Base-by-base conservation (phyloP, 1,284 basidiomycete genomes). In the Testicularia cyperi region DNA sequence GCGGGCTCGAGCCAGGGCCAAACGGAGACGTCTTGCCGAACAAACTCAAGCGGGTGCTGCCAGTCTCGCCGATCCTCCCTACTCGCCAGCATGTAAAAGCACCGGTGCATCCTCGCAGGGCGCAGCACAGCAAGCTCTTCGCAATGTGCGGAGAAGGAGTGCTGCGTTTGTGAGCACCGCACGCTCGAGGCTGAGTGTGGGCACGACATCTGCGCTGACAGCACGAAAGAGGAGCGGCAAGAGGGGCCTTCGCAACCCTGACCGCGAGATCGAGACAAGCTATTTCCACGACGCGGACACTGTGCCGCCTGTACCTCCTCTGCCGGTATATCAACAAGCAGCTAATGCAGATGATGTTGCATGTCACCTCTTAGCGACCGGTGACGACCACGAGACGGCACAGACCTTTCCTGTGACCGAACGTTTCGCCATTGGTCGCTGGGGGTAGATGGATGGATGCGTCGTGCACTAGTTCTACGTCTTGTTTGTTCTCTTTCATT, bases 251-350 rank as follows among this genome's bases (percentile, higher is more conserved):
- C 46, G 42, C 9, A 48, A 46, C 15, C 5, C 37, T 4, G 40
- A 54, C 0, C 31, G 21, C 0, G 37, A 52, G 5, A 27, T 51
- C 13, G 23, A 33, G 19, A 46, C 48, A 2, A 42, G 42, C 29
- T 61, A 61, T 18, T 38, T 54, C 12, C 34, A 54, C 15, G 57
- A 61, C 16, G 29, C 31, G 3, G 24, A 24, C 0, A 40, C 32
- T 2, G 51, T 43, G 5, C 57, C 57, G 2, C 57, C 51, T 3
- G 40, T 54, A 3, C 57, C 57, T 3, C 57, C 57, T 0, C 33
- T 61, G 12, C 57, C 57, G 5, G 57, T 51, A 2, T 61, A 61
- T 22, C 57, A 61, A 20, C 51, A 49, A 28, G 46, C 47, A 14
- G 29, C 38, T 5, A 32, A 28, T 7, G 13, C 31, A 4, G 25